Conservation (phyloP, 2,329 filamentous ascomycete genomes). For the Epichloe hybrida region DNA sequence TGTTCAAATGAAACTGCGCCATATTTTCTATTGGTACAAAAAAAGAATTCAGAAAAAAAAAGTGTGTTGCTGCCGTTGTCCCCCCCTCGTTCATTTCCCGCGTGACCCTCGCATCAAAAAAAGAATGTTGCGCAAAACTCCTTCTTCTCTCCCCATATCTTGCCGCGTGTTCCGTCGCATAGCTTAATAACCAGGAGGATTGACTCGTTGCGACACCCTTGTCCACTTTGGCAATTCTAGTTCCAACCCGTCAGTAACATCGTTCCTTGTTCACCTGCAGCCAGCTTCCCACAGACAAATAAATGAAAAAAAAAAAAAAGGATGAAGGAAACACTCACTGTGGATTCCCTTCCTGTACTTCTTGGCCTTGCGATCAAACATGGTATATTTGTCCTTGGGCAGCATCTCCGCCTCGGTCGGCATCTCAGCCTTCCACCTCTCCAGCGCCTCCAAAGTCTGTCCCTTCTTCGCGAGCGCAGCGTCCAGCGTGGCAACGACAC, state of each 20-base stretch:
- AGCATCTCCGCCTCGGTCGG: conserved; percentile 91
- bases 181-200: conserved; percentile 79
- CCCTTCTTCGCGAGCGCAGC: conserved; percentile 62
- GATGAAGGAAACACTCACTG: conserved; percentile 46
- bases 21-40: not conserved
- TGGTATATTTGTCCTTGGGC: conserved; percentile 91
- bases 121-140: too few relatives aligned
- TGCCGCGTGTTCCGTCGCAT: not conserved
- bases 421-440: conserved; percentile 93
- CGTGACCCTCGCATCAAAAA: not conserved
- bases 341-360: conserved; percentile 94
- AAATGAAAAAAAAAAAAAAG: not conserved
- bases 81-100: not conserved
- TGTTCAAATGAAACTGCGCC: not conserved
- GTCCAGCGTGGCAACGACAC: conserved; percentile 72
- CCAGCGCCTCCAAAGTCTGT: conserved; percentile 60
- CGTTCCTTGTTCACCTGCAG: not conserved
- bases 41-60: not conserved
- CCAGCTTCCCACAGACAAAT: not conserved
- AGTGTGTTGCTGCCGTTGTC: not conserved
- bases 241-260: conserved; percentile 8
- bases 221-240: conserved; percentile 85
- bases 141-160: not conserved
- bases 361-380: conserved; percentile 94
- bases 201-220: conserved; percentile 82